Evolutionary conservation across 2,329 filamentous ascomycete genomes (phyloP), one percentile per base, ranked within the genome.

Genomic region (Aureobasidium subglaciale): DNA sequence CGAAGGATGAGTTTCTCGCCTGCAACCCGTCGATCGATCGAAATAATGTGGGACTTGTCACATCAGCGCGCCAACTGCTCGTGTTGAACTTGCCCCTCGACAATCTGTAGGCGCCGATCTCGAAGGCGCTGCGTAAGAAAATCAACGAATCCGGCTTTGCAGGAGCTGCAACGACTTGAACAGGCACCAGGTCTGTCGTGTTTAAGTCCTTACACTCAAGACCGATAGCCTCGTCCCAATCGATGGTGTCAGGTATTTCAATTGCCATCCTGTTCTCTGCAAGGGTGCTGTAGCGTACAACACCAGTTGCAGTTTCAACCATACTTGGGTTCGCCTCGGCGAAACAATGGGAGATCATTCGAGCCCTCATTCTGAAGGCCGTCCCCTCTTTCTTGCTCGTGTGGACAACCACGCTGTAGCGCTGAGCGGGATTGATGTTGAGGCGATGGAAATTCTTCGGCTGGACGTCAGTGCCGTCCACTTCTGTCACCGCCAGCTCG

Each of bases 361-460:
- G 75, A 0, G 83, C 82, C 20, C 85, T 75, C 60, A 75, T 64
- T 69, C 73, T 75, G 60, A 73, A 75, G 2, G 62, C 42, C 3
- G 60, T 62, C 9, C 63, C 58, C 15, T 62, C 62, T 0, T 60
- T 62, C 0, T 62, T 49, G 52, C 81, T 80, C 3, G 84, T 75
- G 8, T 77, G 75, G 1, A 88, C 58, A 0, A 88, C 64, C 15
- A 84, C 73, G 62, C 84, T 87, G 63, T 89, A 89, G 18, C 86
- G 78, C 63, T 89, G 86, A 0, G 84, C 85, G 0, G 85, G 83
- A 27, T 79, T 77, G 58, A 89, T 79, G 59, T 84, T 80, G 32
- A 88, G 67, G 3, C 79, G 74, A 59, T 80, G 76, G 35, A 81
- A 78, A 5, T 73, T 69, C 8, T 74, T 68, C 0, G 85, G 83